phyloP scores from a whole-genome alignment of 2,329 filamentous ascomycete genomes.

The Coleophoma crateriformis region DNA sequence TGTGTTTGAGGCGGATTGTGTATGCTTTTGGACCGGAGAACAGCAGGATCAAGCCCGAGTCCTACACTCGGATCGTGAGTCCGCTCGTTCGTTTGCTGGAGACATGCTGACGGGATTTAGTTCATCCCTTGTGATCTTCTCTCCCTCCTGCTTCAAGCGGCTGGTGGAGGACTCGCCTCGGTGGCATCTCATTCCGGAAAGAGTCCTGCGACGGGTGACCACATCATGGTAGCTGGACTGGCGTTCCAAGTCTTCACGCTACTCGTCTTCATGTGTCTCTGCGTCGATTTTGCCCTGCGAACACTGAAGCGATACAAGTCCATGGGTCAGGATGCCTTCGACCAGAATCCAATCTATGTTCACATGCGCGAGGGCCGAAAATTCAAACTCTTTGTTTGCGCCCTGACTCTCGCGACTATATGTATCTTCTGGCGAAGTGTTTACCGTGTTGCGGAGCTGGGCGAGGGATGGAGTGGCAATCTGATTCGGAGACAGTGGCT shows the following conservation, averaged over 20 bases:
- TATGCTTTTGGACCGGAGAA: slow-evolving; percentile 41
- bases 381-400: slow-evolving; percentile 50
- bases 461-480: slow-evolving; percentile 54
- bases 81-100: slow-evolving; percentile 21
- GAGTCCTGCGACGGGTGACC: slow-evolving; percentile 37
- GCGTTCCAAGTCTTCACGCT: slow-evolving; percentile 55
- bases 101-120: slow-evolving; percentile 23
- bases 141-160: slow-evolving; percentile 54
- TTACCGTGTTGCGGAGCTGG: slow-evolving; percentile 62
- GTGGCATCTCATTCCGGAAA: slow-evolving; percentile 35
- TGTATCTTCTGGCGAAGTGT: slow-evolving; percentile 59
- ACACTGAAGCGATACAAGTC: slow-evolving; percentile 27
- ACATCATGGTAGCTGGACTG: slow-evolving; percentile 63
- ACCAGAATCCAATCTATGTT: slow-evolving; percentile 30
- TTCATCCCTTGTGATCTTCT: slow-evolving; percentile 61
- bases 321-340: slow-evolving; percentile 30
- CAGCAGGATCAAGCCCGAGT: slow-evolving; percentile 39
- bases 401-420: slow-evolving; percentile 51
- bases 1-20: slow-evolving; percentile 49
- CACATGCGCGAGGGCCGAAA: slow-evolving; percentile 32
- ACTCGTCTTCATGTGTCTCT: slow-evolving; percentile 44
- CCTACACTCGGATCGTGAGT: slow-evolving; percentile 43
- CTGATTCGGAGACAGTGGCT: slow-evolving; percentile 49
- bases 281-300: slow-evolving; percentile 43
- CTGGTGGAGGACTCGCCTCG: slow-evolving; percentile 54